A percentile compares a stretch with the other conserved stretches of the same genome.
phyloP scores from a whole-genome alignment of 176 grass and related monocot species.

The Carex myosuroides region DNA sequence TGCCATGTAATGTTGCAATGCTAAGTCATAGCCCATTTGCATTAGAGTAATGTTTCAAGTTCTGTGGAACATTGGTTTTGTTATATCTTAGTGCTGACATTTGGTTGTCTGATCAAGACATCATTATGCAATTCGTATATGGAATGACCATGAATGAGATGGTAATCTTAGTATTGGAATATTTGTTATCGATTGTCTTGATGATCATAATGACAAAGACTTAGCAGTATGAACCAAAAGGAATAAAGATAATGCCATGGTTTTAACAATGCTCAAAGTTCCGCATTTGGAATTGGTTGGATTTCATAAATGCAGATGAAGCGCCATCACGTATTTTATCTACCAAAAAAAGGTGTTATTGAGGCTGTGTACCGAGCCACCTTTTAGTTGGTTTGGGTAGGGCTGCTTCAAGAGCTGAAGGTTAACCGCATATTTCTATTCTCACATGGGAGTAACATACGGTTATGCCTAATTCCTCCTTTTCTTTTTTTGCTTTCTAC shows the following conservation, averaged over 20 bases:
- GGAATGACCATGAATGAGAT: conserved; percentile 35
- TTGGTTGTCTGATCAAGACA: background rate
- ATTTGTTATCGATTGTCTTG: conserved; percentile 23
- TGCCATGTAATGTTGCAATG: background rate
- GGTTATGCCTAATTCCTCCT: conserved; percentile 26
- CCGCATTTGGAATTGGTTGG: conserved; percentile 72
- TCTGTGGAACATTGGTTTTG: background rate
- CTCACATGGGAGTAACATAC: conserved; percentile 24
- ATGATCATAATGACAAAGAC: conserved; percentile 14
- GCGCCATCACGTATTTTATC: conserved; percentile 47
- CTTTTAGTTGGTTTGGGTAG: conserved; percentile 80
- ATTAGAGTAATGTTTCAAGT: background rate
- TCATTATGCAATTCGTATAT: background rate
- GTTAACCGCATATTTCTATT: conserved; percentile 26
- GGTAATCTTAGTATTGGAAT: conserved; percentile 32
- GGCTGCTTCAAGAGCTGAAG: conserved; percentile 39
- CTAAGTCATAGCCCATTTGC: background rate
- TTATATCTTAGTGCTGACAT: conserved; percentile 4
- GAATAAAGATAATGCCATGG: conserved; percentile 42
- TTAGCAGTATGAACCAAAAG: conserved; percentile 21
- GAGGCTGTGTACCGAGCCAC: conserved; percentile 40
- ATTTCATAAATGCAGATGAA: conserved; percentile 70
- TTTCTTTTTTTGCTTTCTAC: conserved; percentile 19
- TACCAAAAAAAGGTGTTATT: conserved; percentile 49
- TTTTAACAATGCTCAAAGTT: conserved; percentile 59